Conservation (phyloP, 176 grass and related monocot species). For the Typha latifolia region DNA sequence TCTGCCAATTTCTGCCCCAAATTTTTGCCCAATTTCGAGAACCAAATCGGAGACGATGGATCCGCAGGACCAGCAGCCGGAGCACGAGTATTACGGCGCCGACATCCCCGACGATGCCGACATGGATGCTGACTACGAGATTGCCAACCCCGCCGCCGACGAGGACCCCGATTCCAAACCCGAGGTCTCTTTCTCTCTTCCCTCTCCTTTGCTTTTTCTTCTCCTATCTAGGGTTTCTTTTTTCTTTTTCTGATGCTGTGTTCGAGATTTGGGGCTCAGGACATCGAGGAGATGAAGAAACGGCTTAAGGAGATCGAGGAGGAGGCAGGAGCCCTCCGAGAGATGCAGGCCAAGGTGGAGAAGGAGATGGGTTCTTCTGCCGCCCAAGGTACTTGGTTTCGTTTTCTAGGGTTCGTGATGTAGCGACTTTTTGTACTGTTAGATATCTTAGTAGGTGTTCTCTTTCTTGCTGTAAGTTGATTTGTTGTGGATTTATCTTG, state of each 20-base stretch:
- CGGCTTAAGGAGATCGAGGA: slow-evolving; percentile 41
- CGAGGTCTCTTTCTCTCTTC: background rate
- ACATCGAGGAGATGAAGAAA: slow-evolving; percentile 37
- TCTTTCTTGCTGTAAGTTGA: too few species aligned
- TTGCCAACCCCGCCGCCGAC: slow-evolving; percentile 11
- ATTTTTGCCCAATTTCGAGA: too few species aligned
- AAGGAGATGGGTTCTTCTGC: slow-evolving; percentile 29
- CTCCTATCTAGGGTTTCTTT: background rate
- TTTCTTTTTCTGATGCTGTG: background rate
- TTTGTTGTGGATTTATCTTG: too few species aligned
- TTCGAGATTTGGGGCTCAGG: slow-evolving; percentile 5
- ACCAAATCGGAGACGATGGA: too few species aligned
- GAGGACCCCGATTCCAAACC: slow-evolving; percentile 11
- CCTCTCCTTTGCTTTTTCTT: background rate
- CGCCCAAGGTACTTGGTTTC: slow-evolving; percentile 16
- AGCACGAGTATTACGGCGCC: slow-evolving; percentile 36
- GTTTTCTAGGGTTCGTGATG: too few species aligned
- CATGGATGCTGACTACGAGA: slow-evolving; percentile 33
- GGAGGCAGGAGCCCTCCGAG: slow-evolving; percentile 29
- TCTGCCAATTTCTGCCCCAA: too few species aligned
- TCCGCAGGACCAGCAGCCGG: background rate
- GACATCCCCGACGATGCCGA: slow-evolving; percentile 35
- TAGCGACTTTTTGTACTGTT: too few species aligned
- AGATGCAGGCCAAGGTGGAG: slow-evolving; percentile 42
- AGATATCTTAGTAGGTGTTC: too few species aligned